Base-by-base conservation (phyloP, 345 rosid species). In the Acer yangbiense region DNA sequence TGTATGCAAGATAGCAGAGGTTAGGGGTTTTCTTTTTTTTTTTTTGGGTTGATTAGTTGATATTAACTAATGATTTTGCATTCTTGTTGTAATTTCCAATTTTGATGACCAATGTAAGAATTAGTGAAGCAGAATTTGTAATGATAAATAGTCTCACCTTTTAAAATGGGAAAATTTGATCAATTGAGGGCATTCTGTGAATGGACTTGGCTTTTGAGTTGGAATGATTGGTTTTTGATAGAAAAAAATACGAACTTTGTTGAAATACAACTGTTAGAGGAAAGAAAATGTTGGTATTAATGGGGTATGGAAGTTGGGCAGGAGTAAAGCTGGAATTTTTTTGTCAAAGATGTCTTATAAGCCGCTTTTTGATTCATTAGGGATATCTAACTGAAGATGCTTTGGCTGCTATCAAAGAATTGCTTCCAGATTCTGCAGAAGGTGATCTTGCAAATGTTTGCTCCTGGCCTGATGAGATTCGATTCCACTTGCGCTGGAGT, bases 381-480 rank as follows among this genome's bases (percentile, higher is more conserved):
- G 89, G 83, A 27, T 94, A 85, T 82, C 88, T 96, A 67, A 88
- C 82, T 63, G 86, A 87, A 71, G 98, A 89, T 76, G 89, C 95
- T 69, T 50, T 67, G 72, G 97, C 89, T 81, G 89, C 90, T 0
- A 90, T 91, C 50, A 91, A 87, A 76, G 86, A 85, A 39, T 85
- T 96, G 80, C 84, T 96, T 32, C 98, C 98, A 8, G 90, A 77
- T 76, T 96, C 88, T 12, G 93, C 98, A 54, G 86, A 86, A 65
- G 99, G 97, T 44, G 95, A 96, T 79, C 85, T 96, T 79, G 97
- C 98, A 60, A 78, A 93, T 71, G 91, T 96, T 57, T 96, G 98
- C 83, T 85, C 99, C 14, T 96, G 99, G 98, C 58, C 99, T 18
- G 99, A 96, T 86, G 84, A 90, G 72, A 78, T 96, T 39, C 89